Base-by-base conservation (phyloP, 1,284 basidiomycete species). In the Moesziomyces sp. region DNA sequence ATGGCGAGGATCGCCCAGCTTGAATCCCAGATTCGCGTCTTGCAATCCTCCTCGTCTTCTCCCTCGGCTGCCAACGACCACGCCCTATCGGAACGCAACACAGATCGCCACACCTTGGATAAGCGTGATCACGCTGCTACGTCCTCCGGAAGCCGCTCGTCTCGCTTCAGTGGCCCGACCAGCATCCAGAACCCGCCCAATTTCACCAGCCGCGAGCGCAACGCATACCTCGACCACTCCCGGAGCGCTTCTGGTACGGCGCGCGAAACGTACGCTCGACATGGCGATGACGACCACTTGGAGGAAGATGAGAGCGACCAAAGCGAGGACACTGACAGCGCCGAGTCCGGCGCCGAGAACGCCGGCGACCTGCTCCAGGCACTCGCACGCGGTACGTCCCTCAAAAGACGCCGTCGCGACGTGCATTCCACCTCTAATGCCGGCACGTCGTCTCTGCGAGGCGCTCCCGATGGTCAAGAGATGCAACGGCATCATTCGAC, bases 1-100 rank as follows among this genome's bases (percentile, higher is more conserved):
- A 75, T 75, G 73, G 73, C 73, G 14, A 58, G 73, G 44, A 75
- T 75, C 4, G 73, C 73, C 3, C 73, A 75, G 49, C 59, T 75
- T 19, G 73, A 75, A 40, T 52, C 73, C 1, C 73, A 75, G n/a
- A 46, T 75, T 9, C 73, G 73, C 48, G 63, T 66, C 2, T 30
- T 75, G n/a, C 73, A 75, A 24, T 60, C 67, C 8, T 49, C 63
- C 3, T 57, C 62, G 3, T 46, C 57, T 35, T 63, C 70, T 6
- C 52, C 60, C 28, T 52, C 58, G 11, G 47, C 46, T 14, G 52
- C 51, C 19, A 59, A 59, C 24, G 66, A 62, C 5, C 48, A 24
- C 14, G 49, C 44, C 3, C 18, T 38, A 6, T 61, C 54, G 14
- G 62, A 71, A 23, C 60, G 58, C 9, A 40, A 57, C 23, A 43